Evolutionary conservation across 2,329 filamentous ascomycete genomes (phyloP), one percentile per base, ranked within the genome.

Genomic region (Lecanicillium sp.): DNA sequence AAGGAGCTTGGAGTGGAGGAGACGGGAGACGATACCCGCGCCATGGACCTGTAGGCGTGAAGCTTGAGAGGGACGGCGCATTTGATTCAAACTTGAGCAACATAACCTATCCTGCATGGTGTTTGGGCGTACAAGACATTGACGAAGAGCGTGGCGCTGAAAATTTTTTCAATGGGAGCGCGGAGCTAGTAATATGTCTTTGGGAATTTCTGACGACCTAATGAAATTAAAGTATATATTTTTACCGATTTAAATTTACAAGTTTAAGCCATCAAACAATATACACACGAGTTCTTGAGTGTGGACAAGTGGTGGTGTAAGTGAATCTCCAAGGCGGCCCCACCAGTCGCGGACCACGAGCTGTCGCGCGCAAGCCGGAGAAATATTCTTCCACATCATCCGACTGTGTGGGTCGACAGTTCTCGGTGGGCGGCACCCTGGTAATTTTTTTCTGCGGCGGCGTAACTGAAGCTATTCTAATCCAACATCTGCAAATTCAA

Each of bases 1-100:
- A 78, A 81, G 55, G 84, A 89, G 62, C 65, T 88, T 16, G 78
- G 79, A n/a, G 76, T 71, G 29, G 80, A 83, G 28, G 75, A 78
- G 46, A 53, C 57, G 52, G 56, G 54, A 40, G 70, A 77, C 46
- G 71, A 78, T 61, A 75, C 70, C 56, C 68, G 63, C 22, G 59
- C 58, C 35, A 51, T 75, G 35, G 71, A 74, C 41, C 52, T 68
- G 55, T 67, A 51, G 30, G 30, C 29, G 18, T 33, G 30, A 33
- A 4, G 12, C 4, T 17, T 33, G 30, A 33, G 29, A 14, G 6
- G n/a, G 30, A n/a, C n/a, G 18, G 30, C 30, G 30, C 30, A 33
- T 31, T 17, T 18, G 30, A 33, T 33, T 33, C 18, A 33, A 8
- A 13, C 14, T n/a, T 25, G 29, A 14, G 15, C 29, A 31, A 31